Conservation (phyloP, 352 stramenopile genomes). For the Pythium aristosporum region DNA sequence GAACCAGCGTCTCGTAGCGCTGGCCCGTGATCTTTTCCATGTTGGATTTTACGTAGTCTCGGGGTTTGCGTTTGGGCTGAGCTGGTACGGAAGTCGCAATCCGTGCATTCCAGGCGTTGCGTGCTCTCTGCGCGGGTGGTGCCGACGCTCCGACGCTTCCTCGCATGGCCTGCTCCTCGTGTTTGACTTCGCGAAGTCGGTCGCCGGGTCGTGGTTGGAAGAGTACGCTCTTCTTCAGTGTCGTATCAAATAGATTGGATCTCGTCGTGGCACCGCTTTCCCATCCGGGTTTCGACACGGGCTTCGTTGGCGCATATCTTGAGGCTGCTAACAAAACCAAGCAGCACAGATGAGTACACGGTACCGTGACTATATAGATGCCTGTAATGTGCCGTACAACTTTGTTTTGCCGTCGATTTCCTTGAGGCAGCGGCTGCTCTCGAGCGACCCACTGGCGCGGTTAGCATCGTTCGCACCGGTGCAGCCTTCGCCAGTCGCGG, state of each 20-base stretch:
- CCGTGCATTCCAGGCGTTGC: slow-evolving; percentile 12
- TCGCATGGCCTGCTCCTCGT: slow-evolving; percentile 15
- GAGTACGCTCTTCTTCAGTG: slow-evolving; percentile 50
- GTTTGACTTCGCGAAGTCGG: slow-evolving; percentile 30
- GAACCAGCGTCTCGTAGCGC: slow-evolving; percentile 17
- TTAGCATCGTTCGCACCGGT: not conserved
- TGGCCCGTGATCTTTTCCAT: slow-evolving; percentile 49
- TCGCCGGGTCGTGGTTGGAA: slow-evolving; percentile 50
- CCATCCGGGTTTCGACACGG: slow-evolving; percentile 39
- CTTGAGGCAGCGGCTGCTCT: not conserved
- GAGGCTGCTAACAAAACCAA: not conserved
- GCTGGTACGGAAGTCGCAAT: slow-evolving; percentile 23
- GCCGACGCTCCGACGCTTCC: not conserved
- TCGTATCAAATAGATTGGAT: slow-evolving; percentile 42
- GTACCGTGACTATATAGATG: too few species aligned
- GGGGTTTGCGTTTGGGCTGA: slow-evolving; percentile 24
- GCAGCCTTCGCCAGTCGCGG: not conserved
- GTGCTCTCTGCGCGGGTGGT: not conserved
- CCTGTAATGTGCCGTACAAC: not conserved
- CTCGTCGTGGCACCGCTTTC: slow-evolving; percentile 35
- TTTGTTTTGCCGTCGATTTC: not conserved
- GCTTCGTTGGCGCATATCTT: not conserved
- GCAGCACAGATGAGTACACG: not conserved
- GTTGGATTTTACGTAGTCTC: slow-evolving; percentile 62
- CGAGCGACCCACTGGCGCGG: not conserved